Conservation (phyloP, 441 rosid species). For the Croton setiger region DNA sequence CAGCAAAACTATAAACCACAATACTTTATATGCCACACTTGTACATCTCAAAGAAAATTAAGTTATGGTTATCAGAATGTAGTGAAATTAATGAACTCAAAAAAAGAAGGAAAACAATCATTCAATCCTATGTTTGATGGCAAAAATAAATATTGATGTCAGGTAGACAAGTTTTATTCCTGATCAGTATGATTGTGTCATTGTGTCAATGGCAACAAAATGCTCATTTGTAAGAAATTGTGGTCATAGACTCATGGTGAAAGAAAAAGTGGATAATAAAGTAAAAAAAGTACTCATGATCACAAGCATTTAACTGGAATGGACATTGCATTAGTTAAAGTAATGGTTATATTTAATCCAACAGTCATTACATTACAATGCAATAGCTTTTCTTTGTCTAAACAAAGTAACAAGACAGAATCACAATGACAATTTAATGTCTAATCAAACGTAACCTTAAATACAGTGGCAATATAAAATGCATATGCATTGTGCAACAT, state of each 20-base stretch:
- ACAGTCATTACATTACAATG: background rate
- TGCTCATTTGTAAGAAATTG: background rate
- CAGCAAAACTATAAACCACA: background rate
- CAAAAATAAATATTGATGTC: background rate
- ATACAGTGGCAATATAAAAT: conserved; percentile 2
- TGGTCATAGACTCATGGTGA: background rate
- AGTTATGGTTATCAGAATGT: background rate
- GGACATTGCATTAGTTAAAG: background rate
- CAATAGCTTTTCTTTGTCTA: background rate
- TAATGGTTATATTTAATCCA: background rate
- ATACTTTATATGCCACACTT: background rate
- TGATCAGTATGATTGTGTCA: background rate
- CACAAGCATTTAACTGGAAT: background rate
- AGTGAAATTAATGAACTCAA: background rate
- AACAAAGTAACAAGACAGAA: background rate
- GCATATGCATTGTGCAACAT: background rate
- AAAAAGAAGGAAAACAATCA: background rate
- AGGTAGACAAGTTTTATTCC: too few species aligned
- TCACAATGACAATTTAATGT: background rate
- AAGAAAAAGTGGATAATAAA: background rate
- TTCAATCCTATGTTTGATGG: background rate
- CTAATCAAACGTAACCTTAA: background rate
- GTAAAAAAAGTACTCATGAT: background rate
- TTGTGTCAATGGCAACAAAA: background rate
- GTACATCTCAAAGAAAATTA: background rate